These are phyloP conservation scores for Myriosclerotinia curreyana DNA, from an alignment of 2,329 filamentous ascomycete genomes.

Conservation along the genomic window DNA sequence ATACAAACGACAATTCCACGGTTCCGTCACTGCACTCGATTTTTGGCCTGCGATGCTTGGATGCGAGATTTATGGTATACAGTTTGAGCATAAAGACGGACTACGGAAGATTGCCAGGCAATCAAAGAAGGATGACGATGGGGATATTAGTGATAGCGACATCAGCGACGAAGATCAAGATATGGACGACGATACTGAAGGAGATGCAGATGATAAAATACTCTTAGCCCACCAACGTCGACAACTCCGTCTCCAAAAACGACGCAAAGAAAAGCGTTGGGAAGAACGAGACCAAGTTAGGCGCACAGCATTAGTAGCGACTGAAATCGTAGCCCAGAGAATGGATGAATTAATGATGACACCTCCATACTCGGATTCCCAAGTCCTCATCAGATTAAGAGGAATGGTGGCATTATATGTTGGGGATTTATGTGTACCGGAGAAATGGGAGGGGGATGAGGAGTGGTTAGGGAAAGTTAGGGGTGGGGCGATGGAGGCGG, in stretches of 20 bases:
- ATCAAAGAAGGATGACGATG: slow-evolving; percentile 31
- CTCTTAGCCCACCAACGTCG: slow-evolving; percentile 28
- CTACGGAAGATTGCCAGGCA: slow-evolving; percentile 43
- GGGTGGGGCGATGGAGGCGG: slow-evolving; percentile 21
- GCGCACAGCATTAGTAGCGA: slow-evolving; percentile 41
- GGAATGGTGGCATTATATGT: slow-evolving; percentile 74
- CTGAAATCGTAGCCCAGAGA: slow-evolving; percentile 60
- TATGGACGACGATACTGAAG: slow-evolving; percentile 24
- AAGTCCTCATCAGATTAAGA: slow-evolving; percentile 65
- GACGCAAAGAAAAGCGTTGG: slow-evolving; percentile 32
- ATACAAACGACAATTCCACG: slow-evolving; percentile 57
- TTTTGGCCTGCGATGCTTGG: slow-evolving; percentile 82
- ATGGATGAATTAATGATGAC: slow-evolving; percentile 70
- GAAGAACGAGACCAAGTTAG: slow-evolving; percentile 36
- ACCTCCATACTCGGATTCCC: slow-evolving; percentile 66
- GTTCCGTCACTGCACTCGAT: slow-evolving; percentile 63
- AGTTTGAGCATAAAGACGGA: slow-evolving; percentile 54
- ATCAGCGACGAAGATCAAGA: slow-evolving; percentile 25
- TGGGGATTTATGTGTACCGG: slow-evolving; percentile 60
- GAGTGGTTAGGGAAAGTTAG: slow-evolving; percentile 25
- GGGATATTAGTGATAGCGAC: slow-evolving; percentile 27
- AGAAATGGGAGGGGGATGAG: slow-evolving; percentile 28
- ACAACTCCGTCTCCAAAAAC: slow-evolving; percentile 22
- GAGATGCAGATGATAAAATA: slow-evolving; percentile 28
- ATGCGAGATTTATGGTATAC: slow-evolving; percentile 74